phyloP scores from a whole-genome alignment of 2,329 filamentous ascomycete genomes.

The Chaetomiaceae sp. region DNA sequence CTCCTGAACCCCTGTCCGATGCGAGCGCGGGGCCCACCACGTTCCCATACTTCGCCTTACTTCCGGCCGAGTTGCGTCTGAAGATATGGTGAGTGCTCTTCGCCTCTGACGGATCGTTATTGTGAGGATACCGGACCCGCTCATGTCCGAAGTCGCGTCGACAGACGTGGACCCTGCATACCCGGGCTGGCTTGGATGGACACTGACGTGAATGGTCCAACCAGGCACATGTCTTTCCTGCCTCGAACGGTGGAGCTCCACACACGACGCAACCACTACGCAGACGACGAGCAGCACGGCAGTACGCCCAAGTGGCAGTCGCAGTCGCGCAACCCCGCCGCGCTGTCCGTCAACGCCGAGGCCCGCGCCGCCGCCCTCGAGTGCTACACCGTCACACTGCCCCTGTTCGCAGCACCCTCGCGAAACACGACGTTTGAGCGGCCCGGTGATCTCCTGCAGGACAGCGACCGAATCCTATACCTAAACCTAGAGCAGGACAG shows the following conservation, averaged over 20 bases:
- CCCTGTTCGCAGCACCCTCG: slow-evolving; percentile 18
- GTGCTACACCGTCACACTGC: slow-evolving; percentile 32
- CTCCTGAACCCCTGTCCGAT: not conserved
- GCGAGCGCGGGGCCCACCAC: not conserved
- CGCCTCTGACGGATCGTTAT: not conserved
- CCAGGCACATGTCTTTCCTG: slow-evolving; percentile 30
- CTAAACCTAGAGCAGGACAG: slow-evolving; percentile 32
- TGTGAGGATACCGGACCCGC: not conserved
- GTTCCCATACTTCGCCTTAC: slow-evolving; percentile 30
- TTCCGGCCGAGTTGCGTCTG: slow-evolving; percentile 36
- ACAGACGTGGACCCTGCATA: not conserved
- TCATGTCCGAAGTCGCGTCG: not conserved
- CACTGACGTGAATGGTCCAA: not conserved
- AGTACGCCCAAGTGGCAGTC: slow-evolving; percentile 30
- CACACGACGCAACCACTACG: slow-evolving; percentile 31
- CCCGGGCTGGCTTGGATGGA: not conserved
- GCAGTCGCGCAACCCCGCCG: slow-evolving; percentile 32
- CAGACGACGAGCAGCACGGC: slow-evolving; percentile 21
- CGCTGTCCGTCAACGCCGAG: slow-evolving; percentile 32
- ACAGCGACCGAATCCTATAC: slow-evolving; percentile 28
- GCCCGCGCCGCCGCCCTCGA: slow-evolving; percentile 31
- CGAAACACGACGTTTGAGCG: slow-evolving; percentile 13
- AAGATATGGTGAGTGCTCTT: slow-evolving; percentile 30
- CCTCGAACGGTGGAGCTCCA: slow-evolving; percentile 36
- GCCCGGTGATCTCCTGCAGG: slow-evolving; percentile 19